Conservation (phyloP, 1,284 basidiomycete genomes). For the Cryptococcus hybrid region DNA sequence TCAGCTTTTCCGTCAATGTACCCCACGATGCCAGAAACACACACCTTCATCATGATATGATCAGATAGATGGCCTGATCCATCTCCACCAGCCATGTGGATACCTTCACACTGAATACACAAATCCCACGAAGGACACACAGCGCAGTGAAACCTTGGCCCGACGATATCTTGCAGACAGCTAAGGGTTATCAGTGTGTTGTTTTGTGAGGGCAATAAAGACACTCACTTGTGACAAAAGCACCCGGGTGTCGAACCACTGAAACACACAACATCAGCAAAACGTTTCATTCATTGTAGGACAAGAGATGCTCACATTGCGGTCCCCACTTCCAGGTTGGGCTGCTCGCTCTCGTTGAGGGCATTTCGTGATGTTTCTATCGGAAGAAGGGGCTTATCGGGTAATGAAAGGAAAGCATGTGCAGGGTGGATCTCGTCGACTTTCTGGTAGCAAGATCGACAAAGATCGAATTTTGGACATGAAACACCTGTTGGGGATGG, state of each 20-base stretch:
- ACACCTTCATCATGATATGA: slow-evolving; percentile 88
- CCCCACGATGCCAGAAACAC: slow-evolving; percentile 1
- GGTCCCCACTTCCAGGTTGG: neutral
- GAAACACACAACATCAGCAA: neutral
- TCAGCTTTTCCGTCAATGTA: neutral
- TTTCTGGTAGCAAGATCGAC: slow-evolving; percentile 62
- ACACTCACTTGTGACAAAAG: slow-evolving; percentile 62
- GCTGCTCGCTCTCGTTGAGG: too few species aligned
- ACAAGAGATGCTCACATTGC: neutral
- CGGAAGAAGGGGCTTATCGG: slow-evolving; percentile 53
- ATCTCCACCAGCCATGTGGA: slow-evolving; percentile 52
- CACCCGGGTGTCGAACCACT: slow-evolving; percentile 41
- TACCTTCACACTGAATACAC: slow-evolving; percentile 83
- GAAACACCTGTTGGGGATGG: slow-evolving; percentile 53
- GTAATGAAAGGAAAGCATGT: slow-evolving; percentile 76
- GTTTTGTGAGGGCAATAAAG: neutral
- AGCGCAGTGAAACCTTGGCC: slow-evolving; percentile 84
- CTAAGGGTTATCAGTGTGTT: slow-evolving; percentile 51
- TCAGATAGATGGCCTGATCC: slow-evolving; percentile 44
- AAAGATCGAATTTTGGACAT: slow-evolving; percentile 74
- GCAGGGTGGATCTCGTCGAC: slow-evolving; percentile 86
- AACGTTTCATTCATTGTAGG: too few species aligned
- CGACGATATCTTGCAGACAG: slow-evolving; percentile 81
- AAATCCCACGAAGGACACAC: slow-evolving; percentile 64
- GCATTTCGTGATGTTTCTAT: slow-evolving; percentile 13